A percentile compares a stretch with the other conserved stretches of the same genome.
These are phyloP conservation scores for Tephrocybe sp. DNA, from an alignment of 768 basidiomycete genomes.

Conservation along the genomic window DNA sequence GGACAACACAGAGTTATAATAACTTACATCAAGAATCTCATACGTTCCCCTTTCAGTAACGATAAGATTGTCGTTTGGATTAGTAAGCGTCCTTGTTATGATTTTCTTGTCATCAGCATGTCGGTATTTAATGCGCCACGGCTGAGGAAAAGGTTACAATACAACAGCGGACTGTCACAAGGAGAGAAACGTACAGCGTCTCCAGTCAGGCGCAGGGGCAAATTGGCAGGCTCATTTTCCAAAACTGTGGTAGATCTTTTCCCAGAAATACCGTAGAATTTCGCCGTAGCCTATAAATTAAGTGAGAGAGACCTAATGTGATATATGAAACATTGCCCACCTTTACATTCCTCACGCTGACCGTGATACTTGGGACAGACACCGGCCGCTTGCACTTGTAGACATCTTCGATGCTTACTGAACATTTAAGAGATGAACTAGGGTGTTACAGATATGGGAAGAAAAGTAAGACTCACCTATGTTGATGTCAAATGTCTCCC, in stretches of 20 bases:
- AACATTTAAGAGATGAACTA: no score
- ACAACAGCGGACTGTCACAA: background rate
- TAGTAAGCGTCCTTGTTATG: constrained; percentile 42
- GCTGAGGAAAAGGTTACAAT: constrained; percentile 45
- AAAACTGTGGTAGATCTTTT: constrained; percentile 63
- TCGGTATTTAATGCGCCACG: constrained; percentile 84
- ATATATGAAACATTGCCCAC: constrained; percentile 37
- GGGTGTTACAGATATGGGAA: no score
- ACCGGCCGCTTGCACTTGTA: constrained; percentile 83
- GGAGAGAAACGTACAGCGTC: constrained; percentile 63
- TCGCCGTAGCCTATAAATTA: constrained; percentile 69
- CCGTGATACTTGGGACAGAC: constrained; percentile 73
- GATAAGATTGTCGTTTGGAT: constrained; percentile 69
- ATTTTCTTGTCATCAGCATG: constrained; percentile 42
- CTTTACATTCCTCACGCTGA: constrained; percentile 81
- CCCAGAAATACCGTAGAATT: constrained; percentile 73
- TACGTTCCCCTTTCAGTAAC: constrained; percentile 80
- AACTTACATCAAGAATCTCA: constrained; percentile 64
- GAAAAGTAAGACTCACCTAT: constrained; percentile 65
- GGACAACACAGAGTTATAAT: background rate
- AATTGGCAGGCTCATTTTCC: constrained; percentile 67
- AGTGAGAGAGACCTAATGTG: background rate
- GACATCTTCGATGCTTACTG: constrained; percentile 84
- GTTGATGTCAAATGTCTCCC: constrained; percentile 79
- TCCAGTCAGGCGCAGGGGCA: constrained; percentile 88